phyloP scores from a whole-genome alignment of 768 basidiomycete genomes.

The Pulveroboletus sp. region DNA sequence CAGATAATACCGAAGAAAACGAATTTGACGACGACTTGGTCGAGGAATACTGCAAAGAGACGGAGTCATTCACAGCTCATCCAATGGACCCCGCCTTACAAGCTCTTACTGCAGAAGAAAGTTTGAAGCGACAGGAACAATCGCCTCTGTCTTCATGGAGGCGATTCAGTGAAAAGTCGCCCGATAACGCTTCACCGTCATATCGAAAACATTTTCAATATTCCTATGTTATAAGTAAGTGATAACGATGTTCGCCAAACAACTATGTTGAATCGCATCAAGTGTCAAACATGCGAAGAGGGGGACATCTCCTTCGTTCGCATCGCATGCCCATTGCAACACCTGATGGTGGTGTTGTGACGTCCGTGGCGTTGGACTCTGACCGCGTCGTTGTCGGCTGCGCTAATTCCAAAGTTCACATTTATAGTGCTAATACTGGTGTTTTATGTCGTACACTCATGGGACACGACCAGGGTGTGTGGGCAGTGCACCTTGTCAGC shows the following conservation, averaged over 20 bases:
- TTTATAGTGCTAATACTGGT: slow-evolving; percentile 79
- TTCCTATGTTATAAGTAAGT: slow-evolving; percentile 66
- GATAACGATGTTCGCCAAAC: background rate
- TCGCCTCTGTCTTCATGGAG: slow-evolving; percentile 24
- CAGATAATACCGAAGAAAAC: slow-evolving; percentile 17
- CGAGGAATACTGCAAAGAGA: slow-evolving; percentile 33
- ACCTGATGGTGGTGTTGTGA: slow-evolving; percentile 65
- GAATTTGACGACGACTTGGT: slow-evolving; percentile 19
- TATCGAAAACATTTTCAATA: slow-evolving; percentile 69
- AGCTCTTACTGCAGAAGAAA: slow-evolving; percentile 32
- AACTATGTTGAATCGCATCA: slow-evolving; percentile 3
- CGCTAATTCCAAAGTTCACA: slow-evolving; percentile 77
- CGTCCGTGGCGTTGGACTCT: slow-evolving; percentile 77
- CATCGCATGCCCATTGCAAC: slow-evolving; percentile 48
- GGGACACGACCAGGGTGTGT: slow-evolving; percentile 88
- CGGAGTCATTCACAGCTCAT: slow-evolving; percentile 30
- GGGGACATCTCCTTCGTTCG: slow-evolving; percentile 63
- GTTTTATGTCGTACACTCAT: slow-evolving; percentile 69
- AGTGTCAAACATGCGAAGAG: slow-evolving; percentile 81
- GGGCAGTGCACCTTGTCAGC: slow-evolving; percentile 80
- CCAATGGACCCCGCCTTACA: slow-evolving; percentile 41
- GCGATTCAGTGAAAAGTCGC: slow-evolving; percentile 8
- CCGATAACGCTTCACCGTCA: slow-evolving; percentile 28
- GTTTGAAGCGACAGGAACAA: slow-evolving; percentile 25
- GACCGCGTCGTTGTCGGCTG: slow-evolving; percentile 88